Evolutionary conservation across 192 early-diverging fungal species (phyloP).

Genomic region (Coemansia sp.): DNA sequence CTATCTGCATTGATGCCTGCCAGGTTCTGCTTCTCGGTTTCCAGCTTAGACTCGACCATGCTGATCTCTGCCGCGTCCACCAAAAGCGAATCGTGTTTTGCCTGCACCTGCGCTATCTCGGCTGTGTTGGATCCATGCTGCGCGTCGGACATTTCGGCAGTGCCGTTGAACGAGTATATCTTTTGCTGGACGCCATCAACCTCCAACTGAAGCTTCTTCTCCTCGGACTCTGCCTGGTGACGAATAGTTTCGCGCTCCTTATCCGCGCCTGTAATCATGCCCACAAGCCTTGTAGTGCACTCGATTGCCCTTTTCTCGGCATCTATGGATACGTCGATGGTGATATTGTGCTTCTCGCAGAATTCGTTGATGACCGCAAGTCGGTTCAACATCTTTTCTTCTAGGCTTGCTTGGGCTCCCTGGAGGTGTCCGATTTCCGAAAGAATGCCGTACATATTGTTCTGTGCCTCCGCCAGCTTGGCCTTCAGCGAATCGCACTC

Average conservation of each 20-base stretch:
- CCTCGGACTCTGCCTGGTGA: constrained; percentile 12
- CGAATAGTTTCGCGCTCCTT: constrained; percentile 43
- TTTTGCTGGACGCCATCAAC: constrained; percentile 35
- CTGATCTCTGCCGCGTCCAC: constrained; percentile 14
- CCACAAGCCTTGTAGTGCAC: constrained; percentile 16
- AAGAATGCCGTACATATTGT: constrained; percentile 18
- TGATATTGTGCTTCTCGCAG: constrained; percentile 6
- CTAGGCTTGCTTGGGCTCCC: constrained; percentile 33
- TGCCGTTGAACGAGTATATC: constrained; percentile 29
- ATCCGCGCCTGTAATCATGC: constrained; percentile 52
- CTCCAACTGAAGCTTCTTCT: constrained; percentile 29
- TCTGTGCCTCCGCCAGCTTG: constrained; percentile 21
- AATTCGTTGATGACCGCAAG: constrained; percentile 22
- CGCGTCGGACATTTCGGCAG: constrained; percentile 20
- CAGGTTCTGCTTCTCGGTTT: constrained; percentile 27
- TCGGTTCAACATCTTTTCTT: constrained; percentile 28
- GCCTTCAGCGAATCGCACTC: constrained; percentile 23
- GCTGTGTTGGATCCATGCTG: constrained; percentile 17
- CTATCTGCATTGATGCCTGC: constrained; percentile 20
- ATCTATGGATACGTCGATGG: constrained; percentile 11
- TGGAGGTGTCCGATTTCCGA: constrained; percentile 36
- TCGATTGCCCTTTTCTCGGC: constrained; percentile 17
- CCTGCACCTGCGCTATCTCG: constrained; percentile 21
- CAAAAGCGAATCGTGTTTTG: constrained; percentile 26
- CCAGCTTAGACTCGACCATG: constrained; percentile 23